Percentiles rank a stretch among this genome's conserved stretches.
These are phyloP conservation scores for Lindgomyces ingoldianus DNA, from an alignment of 495 filamentous ascomycete species.

Conservation along the genomic window DNA sequence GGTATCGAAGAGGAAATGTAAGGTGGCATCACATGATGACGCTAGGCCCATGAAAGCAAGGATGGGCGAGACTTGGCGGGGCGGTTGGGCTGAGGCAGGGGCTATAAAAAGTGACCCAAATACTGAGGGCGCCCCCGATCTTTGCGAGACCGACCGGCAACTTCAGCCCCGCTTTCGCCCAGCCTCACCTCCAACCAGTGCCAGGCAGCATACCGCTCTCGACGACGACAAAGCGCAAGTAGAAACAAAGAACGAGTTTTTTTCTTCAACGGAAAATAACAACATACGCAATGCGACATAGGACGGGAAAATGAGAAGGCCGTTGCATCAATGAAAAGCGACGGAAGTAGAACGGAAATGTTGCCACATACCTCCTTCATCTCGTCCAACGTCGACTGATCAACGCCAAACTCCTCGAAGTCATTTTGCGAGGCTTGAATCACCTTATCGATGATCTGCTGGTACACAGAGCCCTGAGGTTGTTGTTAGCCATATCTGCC, in stretches of 20 bases:
- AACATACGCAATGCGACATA: conserved; percentile 30
- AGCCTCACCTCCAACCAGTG: conserved; percentile 25
- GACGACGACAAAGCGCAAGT: conserved; percentile 24
- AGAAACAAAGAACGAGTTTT: too few species aligned
- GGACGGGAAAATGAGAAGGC: conserved; percentile 14
- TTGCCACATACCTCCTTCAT: conserved; percentile 71
- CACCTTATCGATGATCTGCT: conserved; percentile 88
- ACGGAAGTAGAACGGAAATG: conserved; percentile 18
- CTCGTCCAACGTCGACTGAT: conserved; percentile 78
- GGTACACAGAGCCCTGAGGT: conserved; percentile 71
- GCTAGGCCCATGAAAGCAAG: conserved; percentile 31
- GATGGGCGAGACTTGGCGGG: conserved; percentile 35
- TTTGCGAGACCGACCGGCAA: conserved; percentile 31
- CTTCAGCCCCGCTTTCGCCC: conserved; percentile 40
- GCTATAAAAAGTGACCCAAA: conserved; percentile 41
- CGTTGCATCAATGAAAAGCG: conserved; percentile 7
- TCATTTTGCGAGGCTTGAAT: conserved; percentile 84
- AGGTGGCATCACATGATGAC: conserved; percentile 28
- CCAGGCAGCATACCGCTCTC: conserved; percentile 32
- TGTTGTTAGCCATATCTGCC: conserved; percentile 26
- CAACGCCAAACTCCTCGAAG: conserved; percentile 95
- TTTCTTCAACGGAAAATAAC: conserved; percentile 21
- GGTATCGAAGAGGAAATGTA: not conserved
- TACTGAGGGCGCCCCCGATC: conserved; percentile 36
- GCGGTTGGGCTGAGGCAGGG: conserved; percentile 28